phyloP scores from a whole-genome alignment of 805 yeast species.

The Yarrowia deformans region DNA sequence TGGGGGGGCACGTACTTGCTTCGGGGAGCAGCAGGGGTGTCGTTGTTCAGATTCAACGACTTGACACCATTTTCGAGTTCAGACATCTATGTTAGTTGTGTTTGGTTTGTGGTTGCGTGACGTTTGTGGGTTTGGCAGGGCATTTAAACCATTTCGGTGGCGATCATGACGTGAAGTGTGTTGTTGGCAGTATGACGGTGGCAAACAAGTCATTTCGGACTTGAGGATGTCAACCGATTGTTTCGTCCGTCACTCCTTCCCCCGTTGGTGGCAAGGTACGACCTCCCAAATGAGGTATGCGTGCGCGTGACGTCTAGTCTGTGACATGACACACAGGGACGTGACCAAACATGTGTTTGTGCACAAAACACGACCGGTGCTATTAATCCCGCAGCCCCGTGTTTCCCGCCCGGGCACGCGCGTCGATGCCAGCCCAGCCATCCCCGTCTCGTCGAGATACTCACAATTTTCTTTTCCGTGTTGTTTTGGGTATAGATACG shows the following conservation, averaged over 20 bases:
- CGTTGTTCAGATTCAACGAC: constrained; percentile 40
- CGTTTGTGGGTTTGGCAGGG: neutral
- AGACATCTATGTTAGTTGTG: constrained; percentile 31
- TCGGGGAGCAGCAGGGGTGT: constrained; percentile 35
- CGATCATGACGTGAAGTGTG: neutral
- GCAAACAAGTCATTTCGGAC: too few species aligned
- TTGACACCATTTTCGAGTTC: constrained; percentile 38
- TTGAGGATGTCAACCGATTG: too few species aligned
- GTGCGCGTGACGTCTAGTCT: neutral
- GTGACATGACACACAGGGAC: neutral
- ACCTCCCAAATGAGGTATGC: neutral
- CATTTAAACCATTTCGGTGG: neutral
- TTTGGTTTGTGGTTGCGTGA: neutral
- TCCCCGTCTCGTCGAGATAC: constrained; percentile 9
- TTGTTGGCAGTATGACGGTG: neutral
- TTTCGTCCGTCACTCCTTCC: too few species aligned
- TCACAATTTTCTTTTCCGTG: constrained; percentile 30
- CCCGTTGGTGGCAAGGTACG: neutral
- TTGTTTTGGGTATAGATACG: constrained; percentile 38
- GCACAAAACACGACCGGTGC: neutral
- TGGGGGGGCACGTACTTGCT: constrained; percentile 40
- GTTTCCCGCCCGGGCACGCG: neutral
- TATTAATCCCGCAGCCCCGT: neutral
- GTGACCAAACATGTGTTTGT: neutral
- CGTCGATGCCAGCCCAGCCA: neutral